Conservation (phyloP, 2,329 filamentous ascomycete species). For the Colletotrichum sublineola region DNA sequence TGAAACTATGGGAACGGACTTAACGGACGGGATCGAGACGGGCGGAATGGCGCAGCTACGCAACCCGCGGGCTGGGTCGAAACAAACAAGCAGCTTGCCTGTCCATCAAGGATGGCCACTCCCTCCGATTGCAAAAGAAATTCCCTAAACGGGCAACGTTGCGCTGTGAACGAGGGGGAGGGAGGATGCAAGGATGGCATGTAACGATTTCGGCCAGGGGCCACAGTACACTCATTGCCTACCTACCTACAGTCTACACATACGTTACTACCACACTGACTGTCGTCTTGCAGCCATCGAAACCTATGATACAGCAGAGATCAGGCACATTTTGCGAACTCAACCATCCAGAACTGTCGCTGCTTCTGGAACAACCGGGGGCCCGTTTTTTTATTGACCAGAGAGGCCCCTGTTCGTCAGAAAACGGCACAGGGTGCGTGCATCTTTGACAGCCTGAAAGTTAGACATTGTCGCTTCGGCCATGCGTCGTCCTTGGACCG, state of each 20-base stretch:
- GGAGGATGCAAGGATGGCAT: neutral
- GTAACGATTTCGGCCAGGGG: conserved; percentile 12
- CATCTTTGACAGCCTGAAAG: conserved; percentile 27
- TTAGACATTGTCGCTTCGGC: conserved; percentile 35
- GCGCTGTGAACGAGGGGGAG: conserved; percentile 1
- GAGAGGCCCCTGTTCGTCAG: conserved; percentile 24
- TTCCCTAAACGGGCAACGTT: neutral
- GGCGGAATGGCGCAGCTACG: conserved; percentile 35
- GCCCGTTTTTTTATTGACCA: conserved; percentile 18
- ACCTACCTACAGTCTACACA: no score
- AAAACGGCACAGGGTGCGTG: conserved; percentile 31
- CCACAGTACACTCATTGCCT: no score
- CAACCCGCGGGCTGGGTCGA: conserved; percentile 16
- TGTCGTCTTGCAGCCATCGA: conserved; percentile 16
- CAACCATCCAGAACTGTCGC: conserved; percentile 11
- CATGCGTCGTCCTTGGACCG: conserved; percentile 22
- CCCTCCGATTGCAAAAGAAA: neutral
- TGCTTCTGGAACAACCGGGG: conserved; percentile 17
- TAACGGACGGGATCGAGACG: conserved; percentile 31
- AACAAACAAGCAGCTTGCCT: conserved; percentile 25
- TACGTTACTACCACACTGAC: neutral
- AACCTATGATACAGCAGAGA: conserved; percentile 13
- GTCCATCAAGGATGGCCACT: neutral
- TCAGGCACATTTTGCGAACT: conserved; percentile 4
- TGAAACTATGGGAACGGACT: conserved; percentile 23